Base-by-base conservation (phyloP, 2,329 filamentous ascomycete genomes). In the Trichoderma sp. region DNA sequence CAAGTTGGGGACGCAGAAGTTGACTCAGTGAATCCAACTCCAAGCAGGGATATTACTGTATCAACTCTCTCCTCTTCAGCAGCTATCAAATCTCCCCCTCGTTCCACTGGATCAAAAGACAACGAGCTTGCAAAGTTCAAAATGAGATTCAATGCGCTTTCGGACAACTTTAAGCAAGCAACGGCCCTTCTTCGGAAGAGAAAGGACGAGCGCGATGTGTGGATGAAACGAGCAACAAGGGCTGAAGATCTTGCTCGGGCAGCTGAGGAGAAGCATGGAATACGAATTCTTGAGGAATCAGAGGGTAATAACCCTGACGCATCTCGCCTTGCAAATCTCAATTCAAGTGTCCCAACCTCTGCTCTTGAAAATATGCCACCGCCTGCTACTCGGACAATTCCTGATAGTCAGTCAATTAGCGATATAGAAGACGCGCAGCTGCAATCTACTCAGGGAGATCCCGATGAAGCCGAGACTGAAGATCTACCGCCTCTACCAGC, bases 191-290 rank as follows among this genome's bases (percentile, higher is more conserved):
- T 83, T 10, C 74, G 76, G 37, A 82, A 80, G 71, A 80, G 81
- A 59, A 82, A 81, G 33, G 77, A 79, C 1, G 79, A 83, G 29
- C 80, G 81, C 4, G 78, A 83, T 7, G 73, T 75, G 37, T 88
- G 86, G 86, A 77, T 79, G 31, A 75, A 78, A 6, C 83, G 85
- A 66, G 82, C 83, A 5, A 80, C 80, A 27, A 73, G 77, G 14
- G 74, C 87, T 21, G 78, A 84, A 63, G 76, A 76, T 31, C 84
- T 80, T 70, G 78, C 87, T 13, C 78, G 79, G 57, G 77, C 75
- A 29, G 77, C 86, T 11, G 82, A 85, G 70, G 78, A 78, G 37
- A 79, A 80, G 67, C 74, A 78, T 40, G 74, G 73, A 5, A 77
- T 80, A 40, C 72, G 60, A 10, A 79, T 81, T n/a, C 68, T 77